Conservation (phyloP, 164 flowering plant species). For the Aristolochia californica region DNA sequence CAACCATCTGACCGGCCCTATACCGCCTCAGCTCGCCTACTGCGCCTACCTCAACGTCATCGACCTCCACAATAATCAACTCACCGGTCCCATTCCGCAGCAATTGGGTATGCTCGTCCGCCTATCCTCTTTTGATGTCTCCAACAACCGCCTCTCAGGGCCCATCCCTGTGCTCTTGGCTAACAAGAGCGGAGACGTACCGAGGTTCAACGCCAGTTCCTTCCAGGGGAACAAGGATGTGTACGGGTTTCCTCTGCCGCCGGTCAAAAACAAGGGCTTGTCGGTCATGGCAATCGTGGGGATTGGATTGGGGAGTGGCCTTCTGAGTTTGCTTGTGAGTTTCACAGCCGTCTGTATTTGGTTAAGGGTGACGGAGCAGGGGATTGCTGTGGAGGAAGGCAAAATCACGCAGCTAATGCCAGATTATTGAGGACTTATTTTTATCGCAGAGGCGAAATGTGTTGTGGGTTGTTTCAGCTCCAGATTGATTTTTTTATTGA, state of each 20-base stretch:
- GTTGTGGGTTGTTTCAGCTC: neutral
- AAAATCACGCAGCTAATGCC: slow-evolving; percentile 80
- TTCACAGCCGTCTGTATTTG: slow-evolving; percentile 85
- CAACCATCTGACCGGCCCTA: slow-evolving; percentile 52
- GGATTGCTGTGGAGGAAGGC: slow-evolving; percentile 52
- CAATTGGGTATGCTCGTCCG: slow-evolving; percentile 58
- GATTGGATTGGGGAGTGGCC: slow-evolving; percentile 90
- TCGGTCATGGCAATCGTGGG: slow-evolving; percentile 75
- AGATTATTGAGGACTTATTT: slow-evolving; percentile 43
- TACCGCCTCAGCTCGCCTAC: slow-evolving; percentile 59
- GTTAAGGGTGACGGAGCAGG: slow-evolving; percentile 72
- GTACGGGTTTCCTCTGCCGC: slow-evolving; percentile 79
- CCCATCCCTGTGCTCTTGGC: slow-evolving; percentile 44
- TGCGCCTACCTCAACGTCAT: slow-evolving; percentile 88
- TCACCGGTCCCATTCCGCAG: slow-evolving; percentile 67
- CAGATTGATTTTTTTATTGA: neutral
- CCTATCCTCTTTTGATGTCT: slow-evolving; percentile 71
- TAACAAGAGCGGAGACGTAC: slow-evolving; percentile 50
- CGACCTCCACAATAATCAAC: slow-evolving; percentile 62
- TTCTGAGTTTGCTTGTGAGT: slow-evolving; percentile 71
- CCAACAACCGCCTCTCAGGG: slow-evolving; percentile 58
- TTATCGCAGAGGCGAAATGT: neutral
- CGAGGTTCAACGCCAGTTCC: slow-evolving; percentile 62
- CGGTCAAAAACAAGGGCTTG: slow-evolving; percentile 37
- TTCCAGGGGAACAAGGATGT: slow-evolving; percentile 72